These are phyloP conservation scores for Ceratocystis colombiana DNA, from an alignment of 2,329 filamentous ascomycete genomes.

Conservation along the genomic window DNA sequence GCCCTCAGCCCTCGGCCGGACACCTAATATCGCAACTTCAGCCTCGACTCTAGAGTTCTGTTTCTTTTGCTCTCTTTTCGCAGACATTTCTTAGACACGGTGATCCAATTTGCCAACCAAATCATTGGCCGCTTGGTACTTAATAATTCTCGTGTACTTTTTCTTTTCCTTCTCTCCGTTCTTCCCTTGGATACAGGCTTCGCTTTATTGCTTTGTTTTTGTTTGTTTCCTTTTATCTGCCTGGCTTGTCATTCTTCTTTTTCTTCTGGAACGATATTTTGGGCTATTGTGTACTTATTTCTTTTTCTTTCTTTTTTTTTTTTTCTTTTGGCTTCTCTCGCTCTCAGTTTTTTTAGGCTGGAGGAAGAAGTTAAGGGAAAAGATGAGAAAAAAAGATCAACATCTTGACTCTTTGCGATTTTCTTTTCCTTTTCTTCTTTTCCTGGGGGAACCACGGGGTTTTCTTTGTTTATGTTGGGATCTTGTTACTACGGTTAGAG, in stretches of 20 bases:
- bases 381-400: not conserved
- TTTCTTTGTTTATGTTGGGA: not conserved
- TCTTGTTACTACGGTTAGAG: constrained; percentile 16
- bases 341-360: not conserved
- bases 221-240: constrained; percentile 15
- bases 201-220: not conserved
- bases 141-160: constrained; percentile 10
- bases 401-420: not conserved
- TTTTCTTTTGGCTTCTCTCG: constrained; percentile 1
- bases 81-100: not conserved
- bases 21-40: not conserved
- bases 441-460: not conserved
- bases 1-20: not conserved
- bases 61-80: not conserved
- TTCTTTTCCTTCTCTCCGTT: constrained; percentile 1
- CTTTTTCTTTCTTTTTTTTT: not conserved
- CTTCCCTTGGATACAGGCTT: constrained; percentile 14
- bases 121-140: not conserved
- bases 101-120: not conserved
- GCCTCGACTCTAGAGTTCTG: not conserved
- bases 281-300: not conserved
- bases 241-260: not conserved
- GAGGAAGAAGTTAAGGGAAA: not conserved
- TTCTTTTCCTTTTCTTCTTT: constrained; percentile 3
- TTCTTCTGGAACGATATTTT: constrained; percentile 1